Base-by-base conservation (phyloP, 2,329 filamentous ascomycete species). In the Annulohypoxylon truncatum region DNA sequence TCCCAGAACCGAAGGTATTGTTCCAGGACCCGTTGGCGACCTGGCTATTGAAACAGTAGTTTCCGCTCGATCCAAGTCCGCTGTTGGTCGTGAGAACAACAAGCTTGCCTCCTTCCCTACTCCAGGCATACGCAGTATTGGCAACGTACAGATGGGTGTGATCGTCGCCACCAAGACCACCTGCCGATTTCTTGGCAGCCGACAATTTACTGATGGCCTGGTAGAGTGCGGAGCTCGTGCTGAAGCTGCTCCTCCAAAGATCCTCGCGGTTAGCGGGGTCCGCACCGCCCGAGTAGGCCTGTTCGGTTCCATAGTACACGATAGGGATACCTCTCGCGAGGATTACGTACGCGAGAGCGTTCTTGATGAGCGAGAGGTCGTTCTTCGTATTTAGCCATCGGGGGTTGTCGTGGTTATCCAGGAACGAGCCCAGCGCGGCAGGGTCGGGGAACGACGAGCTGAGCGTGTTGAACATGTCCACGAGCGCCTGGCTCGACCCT, bases 281-380 rank as follows among this genome's bases (percentile, higher is more conserved):
- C 47, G 77, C 77, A 35, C 75, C 80, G n/a, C 80, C 81, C 1
- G 79, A 74, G 73, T 83, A 88, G 64, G 84, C 86, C 72, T 91
- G 89, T 76, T 91, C 89, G 66, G 89, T 86, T 26, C 89, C 89
- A 69, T 89, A 84, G 76, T 90, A 91, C 31, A 90, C 81, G 59
- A 90, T 87, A 0, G 88, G 88, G 38, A 90, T 86, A 18, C 89
- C 89, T 58, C 89, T 82, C 2, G 80, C 80, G 15, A 91, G 82
- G 28, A 91, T 82, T n/a, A 84, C 85, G 71, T 87, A 90, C 0
- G 87, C 82, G 40, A 90, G 80, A 4, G 85, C 82, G 70, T 91
- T 91, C 75, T 87, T 86, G 47, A 87, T 84, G 1, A 89, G 81
- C 2, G 85, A 77, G 6, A 82, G 75, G 72, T 90, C 88, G 8